These are phyloP conservation scores for Colletotrichum shisoi DNA, from an alignment of 2,329 filamentous ascomycete species.

Conservation along the genomic window DNA sequence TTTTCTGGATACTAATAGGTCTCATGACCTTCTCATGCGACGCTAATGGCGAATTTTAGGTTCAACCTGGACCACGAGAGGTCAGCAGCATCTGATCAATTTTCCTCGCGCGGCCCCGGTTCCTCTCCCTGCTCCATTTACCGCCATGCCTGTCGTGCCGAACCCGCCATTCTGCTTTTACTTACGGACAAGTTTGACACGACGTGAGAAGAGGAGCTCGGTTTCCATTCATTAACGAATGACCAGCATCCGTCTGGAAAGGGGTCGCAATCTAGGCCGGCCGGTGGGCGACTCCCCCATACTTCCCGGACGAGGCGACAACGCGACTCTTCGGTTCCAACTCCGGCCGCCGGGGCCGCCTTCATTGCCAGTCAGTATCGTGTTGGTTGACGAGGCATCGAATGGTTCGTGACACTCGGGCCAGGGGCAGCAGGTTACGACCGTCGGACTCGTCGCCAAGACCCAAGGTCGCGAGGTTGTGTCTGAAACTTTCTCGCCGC, in stretches of 20 bases:
- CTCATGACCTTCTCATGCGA: slow-evolving; percentile 40
- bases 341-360: not conserved
- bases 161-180: not conserved
- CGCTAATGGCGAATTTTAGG: slow-evolving; percentile 40
- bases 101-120: slow-evolving; percentile 1
- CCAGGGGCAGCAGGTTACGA: not conserved
- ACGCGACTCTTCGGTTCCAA: not conserved
- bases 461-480: not conserved
- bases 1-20: slow-evolving; percentile 40
- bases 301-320: slow-evolving; percentile 6
- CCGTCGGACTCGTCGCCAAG: not conserved
- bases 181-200: slow-evolving; percentile 4
- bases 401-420: not conserved
- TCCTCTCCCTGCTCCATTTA: slow-evolving; percentile 1
- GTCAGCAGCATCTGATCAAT: slow-evolving; percentile 40
- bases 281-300: slow-evolving; percentile 12
- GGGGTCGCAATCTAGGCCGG: slow-evolving; percentile 21
- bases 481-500: slow-evolving; percentile 14
- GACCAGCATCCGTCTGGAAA: not conserved
- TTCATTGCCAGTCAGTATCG: not conserved
- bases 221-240: not conserved
- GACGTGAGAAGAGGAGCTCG: not conserved
- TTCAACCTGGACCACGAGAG: slow-evolving; percentile 39
- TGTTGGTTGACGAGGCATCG: not conserved
- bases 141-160: not conserved